A percentile compares a stretch with the other conserved stretches of the same genome.
These are phyloP conservation scores for Dalbergia oliveri DNA, from an alignment of 306 rosid genomes.

Conservation along the genomic window DNA sequence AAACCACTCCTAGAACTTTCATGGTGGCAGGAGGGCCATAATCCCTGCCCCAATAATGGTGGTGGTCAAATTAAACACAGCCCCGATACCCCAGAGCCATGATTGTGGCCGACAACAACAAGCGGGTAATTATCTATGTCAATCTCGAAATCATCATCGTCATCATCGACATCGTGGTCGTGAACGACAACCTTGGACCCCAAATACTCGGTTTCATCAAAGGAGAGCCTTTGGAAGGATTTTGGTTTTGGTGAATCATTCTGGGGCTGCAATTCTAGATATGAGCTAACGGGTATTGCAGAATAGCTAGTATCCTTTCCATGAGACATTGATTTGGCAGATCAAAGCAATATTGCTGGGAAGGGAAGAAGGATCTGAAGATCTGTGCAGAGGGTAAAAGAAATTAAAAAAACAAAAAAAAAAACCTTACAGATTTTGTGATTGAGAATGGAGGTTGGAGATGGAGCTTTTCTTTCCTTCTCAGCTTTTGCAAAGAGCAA, in stretches of 20 bases:
- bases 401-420: neutral
- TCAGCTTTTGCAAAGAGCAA: too few species aligned
- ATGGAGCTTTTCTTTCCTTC: neutral
- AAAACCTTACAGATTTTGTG: constrained; percentile 49
- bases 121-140: constrained; percentile 75
- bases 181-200: constrained; percentile 51
- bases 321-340: constrained; percentile 34
- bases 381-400: constrained; percentile 38
- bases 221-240: constrained; percentile 36
- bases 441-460: neutral
- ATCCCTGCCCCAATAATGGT: constrained; percentile 94
- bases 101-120: constrained; percentile 53
- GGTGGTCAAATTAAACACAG: constrained; percentile 90
- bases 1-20: constrained; percentile 88
- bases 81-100: constrained; percentile 82
- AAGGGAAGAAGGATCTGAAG: constrained; percentile 37
- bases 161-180: constrained; percentile 56
- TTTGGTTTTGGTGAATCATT: constrained; percentile 42
- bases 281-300: constrained; percentile 62
- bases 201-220: constrained; percentile 55
- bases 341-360: neutral
- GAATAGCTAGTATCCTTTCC: constrained; percentile 66
- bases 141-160: constrained; percentile 66
- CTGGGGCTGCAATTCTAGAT: constrained; percentile 75
- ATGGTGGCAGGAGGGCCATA: constrained; percentile 95